phyloP scores from a whole-genome alignment of 495 filamentous ascomycete genomes.

The Physcia stellaris region DNA sequence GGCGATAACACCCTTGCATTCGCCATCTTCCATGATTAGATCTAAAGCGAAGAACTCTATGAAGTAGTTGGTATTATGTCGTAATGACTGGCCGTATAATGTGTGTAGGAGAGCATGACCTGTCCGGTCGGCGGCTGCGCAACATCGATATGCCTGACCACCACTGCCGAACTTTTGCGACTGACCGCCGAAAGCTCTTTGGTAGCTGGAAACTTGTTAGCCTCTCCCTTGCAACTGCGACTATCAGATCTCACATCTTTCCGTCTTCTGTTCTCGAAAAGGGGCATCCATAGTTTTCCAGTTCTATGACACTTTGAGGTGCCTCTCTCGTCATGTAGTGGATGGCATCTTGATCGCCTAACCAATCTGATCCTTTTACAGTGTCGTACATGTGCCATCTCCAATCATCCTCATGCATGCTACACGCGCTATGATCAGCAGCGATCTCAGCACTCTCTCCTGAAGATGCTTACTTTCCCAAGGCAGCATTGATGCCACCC shows the following conservation, averaged over 20 bases:
- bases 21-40: constrained; percentile 90
- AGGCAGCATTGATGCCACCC: constrained; percentile 88
- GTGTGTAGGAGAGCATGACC: constrained; percentile 95
- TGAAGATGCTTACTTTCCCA: constrained; percentile 55
- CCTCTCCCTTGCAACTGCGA: constrained; percentile 10
- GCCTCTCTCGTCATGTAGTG: constrained; percentile 99
- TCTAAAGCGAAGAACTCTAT: constrained; percentile 97
- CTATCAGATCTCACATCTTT: constrained; percentile 48
- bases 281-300: constrained; percentile 95
- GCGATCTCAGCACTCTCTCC: not conserved
- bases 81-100: constrained; percentile 90
- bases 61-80: constrained; percentile 98
- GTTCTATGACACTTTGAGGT: constrained; percentile 77
- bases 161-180: constrained; percentile 90
- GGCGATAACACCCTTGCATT: constrained; percentile 88
- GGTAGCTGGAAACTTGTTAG: constrained; percentile 43
- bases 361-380: constrained; percentile 96
- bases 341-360: constrained; percentile 96
- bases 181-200: constrained; percentile 95
- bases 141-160: constrained; percentile 93
- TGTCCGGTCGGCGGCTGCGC: constrained; percentile 87
- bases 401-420: constrained; percentile 87
- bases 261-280: constrained; percentile 97
- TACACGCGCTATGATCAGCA: constrained; percentile 15
- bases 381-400: constrained; percentile 99